A percentile compares a stretch with the other conserved stretches of the same genome.
Conservation (phyloP, 805 yeast species). For the Priceomyces castillae region DNA sequence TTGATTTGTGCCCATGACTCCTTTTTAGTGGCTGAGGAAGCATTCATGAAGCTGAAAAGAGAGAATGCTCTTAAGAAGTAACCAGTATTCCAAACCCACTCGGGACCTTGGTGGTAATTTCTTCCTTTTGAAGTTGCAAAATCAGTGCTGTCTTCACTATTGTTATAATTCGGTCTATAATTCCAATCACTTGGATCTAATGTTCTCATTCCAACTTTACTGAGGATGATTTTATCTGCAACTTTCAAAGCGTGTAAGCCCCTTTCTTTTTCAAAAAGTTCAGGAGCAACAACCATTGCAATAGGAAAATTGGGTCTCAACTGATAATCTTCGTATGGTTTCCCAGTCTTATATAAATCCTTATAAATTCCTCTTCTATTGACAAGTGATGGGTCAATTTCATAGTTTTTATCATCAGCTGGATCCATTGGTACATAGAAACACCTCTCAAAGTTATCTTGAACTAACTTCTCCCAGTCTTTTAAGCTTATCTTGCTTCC, state of each 20-base stretch:
- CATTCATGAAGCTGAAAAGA: constrained; percentile 45
- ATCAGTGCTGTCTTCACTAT: constrained; percentile 76
- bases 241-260: constrained; percentile 64
- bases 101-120: constrained; percentile 98
- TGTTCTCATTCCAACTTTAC: constrained; percentile 90
- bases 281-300: constrained; percentile 95
- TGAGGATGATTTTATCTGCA: constrained; percentile 75
- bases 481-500: constrained; percentile 55
- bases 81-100: constrained; percentile 94
- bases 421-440: constrained; percentile 73
- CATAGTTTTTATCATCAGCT: constrained; percentile 56
- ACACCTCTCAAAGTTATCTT: constrained; percentile 71
- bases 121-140: constrained; percentile 94
- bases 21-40: constrained; percentile 26
- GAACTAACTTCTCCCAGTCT: constrained; percentile 72
- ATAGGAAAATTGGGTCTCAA: constrained; percentile 88
- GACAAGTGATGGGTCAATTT: constrained; percentile 60
- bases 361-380: constrained; percentile 94
- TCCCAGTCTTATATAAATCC: constrained; percentile 77
- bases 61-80: constrained; percentile 79
- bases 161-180: constrained; percentile 85
- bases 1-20: constrained; percentile 50
- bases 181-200: constrained; percentile 90
- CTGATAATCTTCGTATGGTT: constrained; percentile 91
- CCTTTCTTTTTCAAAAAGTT: constrained; percentile 61